phyloP scores from a whole-genome alignment of 2,329 filamentous ascomycete genomes.

The Sordariomycetes sp. region DNA sequence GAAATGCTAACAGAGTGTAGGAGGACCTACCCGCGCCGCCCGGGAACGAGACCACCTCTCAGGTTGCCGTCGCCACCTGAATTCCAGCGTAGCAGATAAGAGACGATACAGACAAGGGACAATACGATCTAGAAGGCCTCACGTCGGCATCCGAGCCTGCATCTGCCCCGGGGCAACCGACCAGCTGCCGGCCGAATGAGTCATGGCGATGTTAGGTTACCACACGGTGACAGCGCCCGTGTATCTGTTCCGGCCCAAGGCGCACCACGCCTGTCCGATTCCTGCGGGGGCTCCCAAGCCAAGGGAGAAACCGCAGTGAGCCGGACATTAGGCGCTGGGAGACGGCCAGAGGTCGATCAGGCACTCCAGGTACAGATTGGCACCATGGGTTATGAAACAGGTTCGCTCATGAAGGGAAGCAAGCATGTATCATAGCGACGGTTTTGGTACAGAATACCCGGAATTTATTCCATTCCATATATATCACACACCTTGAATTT shows the following conservation, averaged over 20 bases:
- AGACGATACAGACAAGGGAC: not conserved
- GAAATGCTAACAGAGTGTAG: constrained; percentile 14
- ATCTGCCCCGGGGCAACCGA: not conserved
- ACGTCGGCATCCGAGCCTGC: not conserved
- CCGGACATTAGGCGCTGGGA: not conserved
- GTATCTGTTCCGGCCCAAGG: not conserved
- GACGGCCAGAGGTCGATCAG: not conserved
- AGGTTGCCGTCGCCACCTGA: constrained; percentile 30
- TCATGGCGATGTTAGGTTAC: not conserved
- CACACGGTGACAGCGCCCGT: not conserved
- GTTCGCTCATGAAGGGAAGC: not conserved
- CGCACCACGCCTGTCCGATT: not conserved
- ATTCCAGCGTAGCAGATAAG: not conserved
- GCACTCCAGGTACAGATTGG: not conserved
- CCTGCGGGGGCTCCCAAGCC: not conserved
- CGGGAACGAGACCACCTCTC: constrained; percentile 16
- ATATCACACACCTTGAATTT: too few relatives aligned
- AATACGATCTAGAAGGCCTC: not conserved
- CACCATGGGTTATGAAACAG: not conserved
- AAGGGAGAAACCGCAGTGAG: not conserved
- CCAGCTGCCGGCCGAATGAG: not conserved
- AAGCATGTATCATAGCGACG: not conserved
- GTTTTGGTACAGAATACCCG: not conserved
- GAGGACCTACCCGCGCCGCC: constrained; percentile 29
- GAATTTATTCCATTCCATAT: not conserved